Evolutionary conservation across 495 filamentous ascomycete genomes (phyloP), one percentile per base, ranked within the genome.

Genomic region (Lichenothelia convexa): DNA sequence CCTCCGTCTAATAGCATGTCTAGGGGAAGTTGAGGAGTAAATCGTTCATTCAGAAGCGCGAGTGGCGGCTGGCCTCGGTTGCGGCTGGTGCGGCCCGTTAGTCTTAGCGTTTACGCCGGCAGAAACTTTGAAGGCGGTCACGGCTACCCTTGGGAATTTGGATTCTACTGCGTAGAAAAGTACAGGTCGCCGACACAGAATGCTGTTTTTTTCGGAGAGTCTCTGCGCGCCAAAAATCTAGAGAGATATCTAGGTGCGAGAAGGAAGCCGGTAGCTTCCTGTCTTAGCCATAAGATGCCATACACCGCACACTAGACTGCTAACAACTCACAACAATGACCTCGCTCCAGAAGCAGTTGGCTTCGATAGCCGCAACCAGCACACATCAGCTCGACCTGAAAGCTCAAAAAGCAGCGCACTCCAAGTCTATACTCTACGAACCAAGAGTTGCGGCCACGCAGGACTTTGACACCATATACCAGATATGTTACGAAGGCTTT

Each of bases 381-480:
- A 59, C 56, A 19, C 56, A 55, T 30, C 53, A 61, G 31, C 70
- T 95, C 39, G 78, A 95, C 50, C 71, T 91, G 32, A 91, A 92
- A 53, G 78, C 81, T 34, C 79, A 93, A 57, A 85, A 82, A 56
- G 64, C 78, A 26, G 67, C 80, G 18, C 87, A 95, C 61, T 82
- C 80, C 32, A 80, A 89, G 47, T 95, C 89, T 12, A 55, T 99
- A 35, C 75, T 99, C 36, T 99, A 85, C 56, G 83, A 91, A 47
- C 69, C 73, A 26, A 68, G 71, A 46, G 65, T 79, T 42, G 91
- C 89, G 22, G 75, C 76, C 9, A 68, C 71, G 18, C 89, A 99
- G 55, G 81, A 76, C 44, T 92, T 87, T 51, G 75, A 93, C 47
- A 78, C 77, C 5, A 67, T 99, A 40, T 95, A 79, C 53, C 64